Base-by-base conservation (phyloP, 192 early-diverging fungal species). In the Cladochytrium replicatum region DNA sequence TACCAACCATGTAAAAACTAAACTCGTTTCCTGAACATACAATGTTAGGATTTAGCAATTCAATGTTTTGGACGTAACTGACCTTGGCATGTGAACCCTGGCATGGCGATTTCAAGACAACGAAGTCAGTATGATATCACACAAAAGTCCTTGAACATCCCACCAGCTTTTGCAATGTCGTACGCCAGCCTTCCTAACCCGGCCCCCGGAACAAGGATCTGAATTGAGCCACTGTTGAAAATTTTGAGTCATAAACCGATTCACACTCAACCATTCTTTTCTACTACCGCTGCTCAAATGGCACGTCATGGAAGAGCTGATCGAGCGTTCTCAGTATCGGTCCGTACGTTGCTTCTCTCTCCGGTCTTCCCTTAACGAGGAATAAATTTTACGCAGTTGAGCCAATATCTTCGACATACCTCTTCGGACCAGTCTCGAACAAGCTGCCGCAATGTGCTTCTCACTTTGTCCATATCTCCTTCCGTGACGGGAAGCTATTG, bases 401-500 rank as follows among this genome's bases (percentile, higher is more conserved):
- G 21, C 11, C 50, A 26, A 41, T n/a, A 6, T 30, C 9, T 19
- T 5, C 5, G 1, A 27, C 68, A 37, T 75, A 84, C 83, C 42
- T 92, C 89, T 24, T 30, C 71, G 11, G 84, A 77, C 95, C 95
- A 99, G 58, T 99, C 95, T 19, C 95, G 72, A 26, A 91, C 89
- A 77, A 97, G 88, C 58, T 97, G 95, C 50, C 86, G 82, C 43
- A 98, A 62, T 0, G 89, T 96, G 43, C 81, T 84, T 22, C 85
- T 72, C 7, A 96, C 75, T 51, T 91, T 94, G 49, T 91, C 89
- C 81, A 92, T 88, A 42, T 93, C 85, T 29, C 60, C 59, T 29
- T 86, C 80, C n/a, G 54, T 66, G 8, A 78, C 78, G 4, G 58
- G 19, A 46, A 32, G 23, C 21, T 1, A 21, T 58, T 29, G 24